Evolutionary conservation across 768 basidiomycete genomes (phyloP), one percentile per base, ranked within the genome.

Genomic region (Lanmaoa rubissima): DNA sequence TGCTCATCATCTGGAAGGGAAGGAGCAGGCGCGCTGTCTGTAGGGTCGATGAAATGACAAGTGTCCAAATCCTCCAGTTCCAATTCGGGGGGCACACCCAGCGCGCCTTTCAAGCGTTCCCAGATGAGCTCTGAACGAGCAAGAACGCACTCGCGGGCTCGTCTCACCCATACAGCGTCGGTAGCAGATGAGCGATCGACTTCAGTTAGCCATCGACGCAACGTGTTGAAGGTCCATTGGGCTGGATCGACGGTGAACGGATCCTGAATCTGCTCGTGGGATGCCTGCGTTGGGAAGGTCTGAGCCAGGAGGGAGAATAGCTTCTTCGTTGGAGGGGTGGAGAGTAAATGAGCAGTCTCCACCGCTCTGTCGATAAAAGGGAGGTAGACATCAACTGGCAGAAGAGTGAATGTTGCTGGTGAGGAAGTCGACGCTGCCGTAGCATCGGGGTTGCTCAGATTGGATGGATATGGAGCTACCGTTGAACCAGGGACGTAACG

Each of bases 1-100:
- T 21, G 51, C 28, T 55, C 54, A 7, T 54, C 53, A 10, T 46
- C 48, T 41, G 36, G 12, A 26, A 19, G 24, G 28, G 45, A 46
- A 38, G 39, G 17, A 24, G 44, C 17, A 13, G 41, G n/a, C 2
- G 34, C 17, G 4, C 12, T 8, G n/a, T 57, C 55, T 13, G 43
- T 34, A 43, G 43, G 13, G 2, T 45, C 49, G 12, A 51, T 11
- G 32, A 24, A 49, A 53, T 24, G n/a, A 41, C 8, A 21, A 8
- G 28, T 26, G 9, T 60, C 59, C 26, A 24, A 19, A n/a, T 78
- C 80, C 44, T 88, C 86, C 34, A 84, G 72, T 61, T 92, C 87
- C 21, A 95, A 76, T 64, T 95, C 92, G 0, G 87, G 87, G 11
- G 94, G 93, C 5, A 94, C 87, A 5, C 94, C 94, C 2, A 97